Evolutionary conservation across 116 monocot species (phyloP), one percentile per base, ranked within the genome.

Genomic region (Cymodocea nodosa): DNA sequence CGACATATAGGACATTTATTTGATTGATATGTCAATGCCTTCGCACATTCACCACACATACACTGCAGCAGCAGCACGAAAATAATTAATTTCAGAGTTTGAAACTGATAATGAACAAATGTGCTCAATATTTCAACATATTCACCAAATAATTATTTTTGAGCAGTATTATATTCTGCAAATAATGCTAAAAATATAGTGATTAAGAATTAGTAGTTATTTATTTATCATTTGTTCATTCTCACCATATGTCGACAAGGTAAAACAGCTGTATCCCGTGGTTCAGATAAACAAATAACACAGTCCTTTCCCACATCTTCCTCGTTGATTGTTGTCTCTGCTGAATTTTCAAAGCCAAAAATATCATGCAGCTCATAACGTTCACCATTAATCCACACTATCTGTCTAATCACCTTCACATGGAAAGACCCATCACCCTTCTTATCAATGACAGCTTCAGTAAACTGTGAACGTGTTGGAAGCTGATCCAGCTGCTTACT

Each of bases 171-270:
- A 44, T 12, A 44, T 44, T 44, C 12, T 8, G 44, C 44, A 44
- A 5, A 44, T 10, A 8, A 44, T 44, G 44, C 44, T 44, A 44
- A 44, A 44, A 44, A 44, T 44, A 10, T 44, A 44, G 44, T 25
- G 62, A 37, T 15, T 15, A 62, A 62, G 51, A 53, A 23, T 53
- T 15, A 63, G 24, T 17, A 22, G 56, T 44, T 25, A 74, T 59
- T 56, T 37, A n/a, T 59, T 61, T 37, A n/a, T 18, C 49, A 24
- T 6, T 9, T 51, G 62, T 59, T 17, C 23, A 64, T 66, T 71
- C 87, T 85, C 53, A 95, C 95, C 90, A 95, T 72, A 72, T 95
- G 95, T 48, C 90, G 72, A 69, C 95, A 95, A 56, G 95, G 95
- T 51, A 90, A 62, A 6, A 90, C 90, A 51, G 90, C 85, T 34